phyloP scores from a whole-genome alignment of 495 filamentous ascomycete species.

The Aspergillus nidulans region DNA sequence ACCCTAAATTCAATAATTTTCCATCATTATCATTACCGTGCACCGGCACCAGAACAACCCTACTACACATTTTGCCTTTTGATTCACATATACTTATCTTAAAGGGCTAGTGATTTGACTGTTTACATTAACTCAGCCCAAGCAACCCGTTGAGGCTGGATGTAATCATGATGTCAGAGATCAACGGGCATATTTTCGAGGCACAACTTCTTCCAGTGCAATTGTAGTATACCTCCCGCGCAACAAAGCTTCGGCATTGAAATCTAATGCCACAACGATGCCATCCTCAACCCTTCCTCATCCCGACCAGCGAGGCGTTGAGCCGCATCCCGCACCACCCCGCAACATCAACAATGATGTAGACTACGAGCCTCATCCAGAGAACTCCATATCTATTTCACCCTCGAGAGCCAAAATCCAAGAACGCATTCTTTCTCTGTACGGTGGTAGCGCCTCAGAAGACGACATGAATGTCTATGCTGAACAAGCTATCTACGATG shows the following conservation, averaged over 20 bases:
- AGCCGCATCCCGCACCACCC: constrained; percentile 7
- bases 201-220: neutral
- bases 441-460: constrained; percentile 7
- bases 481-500: constrained; percentile 8
- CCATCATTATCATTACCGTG: neutral
- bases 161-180: neutral
- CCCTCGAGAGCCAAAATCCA: neutral
- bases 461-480: constrained; percentile 6
- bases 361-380: constrained; percentile 1
- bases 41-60: neutral
- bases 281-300: constrained; percentile 1
- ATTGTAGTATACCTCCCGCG: too few relatives aligned
- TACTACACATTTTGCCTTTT: neutral
- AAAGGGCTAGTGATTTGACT: too few relatives aligned
- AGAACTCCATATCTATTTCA: constrained; percentile 1
- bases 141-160: neutral
- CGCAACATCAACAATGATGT: neutral
- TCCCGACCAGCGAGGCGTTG: neutral
- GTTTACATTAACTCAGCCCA: neutral
- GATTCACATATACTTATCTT: neutral
- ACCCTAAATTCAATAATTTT: neutral
- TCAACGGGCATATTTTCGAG: neutral
- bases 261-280: too few relatives aligned
- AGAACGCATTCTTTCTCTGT: neutral
- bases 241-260: too few relatives aligned